Base-by-base conservation (phyloP, 192 early-diverging fungal species). In the Gonapodya prolifera region DNA sequence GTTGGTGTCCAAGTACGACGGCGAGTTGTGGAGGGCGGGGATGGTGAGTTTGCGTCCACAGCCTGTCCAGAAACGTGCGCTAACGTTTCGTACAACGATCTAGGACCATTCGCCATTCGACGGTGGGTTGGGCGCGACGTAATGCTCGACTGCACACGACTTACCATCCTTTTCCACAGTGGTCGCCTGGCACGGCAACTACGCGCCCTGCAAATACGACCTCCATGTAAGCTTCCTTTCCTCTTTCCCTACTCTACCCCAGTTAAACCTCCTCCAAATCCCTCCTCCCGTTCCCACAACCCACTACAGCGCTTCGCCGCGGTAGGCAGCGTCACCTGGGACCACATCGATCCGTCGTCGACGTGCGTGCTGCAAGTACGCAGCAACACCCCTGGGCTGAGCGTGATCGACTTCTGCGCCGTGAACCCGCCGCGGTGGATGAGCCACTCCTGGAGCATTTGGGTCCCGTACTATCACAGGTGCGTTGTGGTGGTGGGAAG, bases 101-200 rank as follows among this genome's bases (percentile, higher is more conserved):
- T 78, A 90, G 85, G 78, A 87, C 71, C 95, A 99, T 82, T 92
- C 91, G 28, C 94, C 95, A 2, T 99, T 94, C 77, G 94, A 99
- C 81, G 95, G 45, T 61, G 45, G 23, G 45, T 16, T n/a, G n/a
- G n/a, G n/a, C n/a, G n/a, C n/a, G n/a, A n/a, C n/a, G n/a, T n/a
- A n/a, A n/a, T n/a, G n/a, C n/a, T n/a, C n/a, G n/a, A 16, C 8
- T 61, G 45, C 45, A 61, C 45, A 23, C 45, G 45, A 23, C 8
- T 23, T 61, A 23, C 45, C 45, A 23, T 61, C 45, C 8, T 23
- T 61, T 61, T 61, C 45, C 45, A 16, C 23, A 61, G 45, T 98
- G 0, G 95, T 97, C 32, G 97, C 95, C 16, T 98, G 97, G 94
- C 94, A 97, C 82, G 97, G 97, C 36, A 98, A 98, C 88, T 98